Conservation (phyloP, 2,329 filamentous ascomycete genomes). For the Cytospora leucostoma region DNA sequence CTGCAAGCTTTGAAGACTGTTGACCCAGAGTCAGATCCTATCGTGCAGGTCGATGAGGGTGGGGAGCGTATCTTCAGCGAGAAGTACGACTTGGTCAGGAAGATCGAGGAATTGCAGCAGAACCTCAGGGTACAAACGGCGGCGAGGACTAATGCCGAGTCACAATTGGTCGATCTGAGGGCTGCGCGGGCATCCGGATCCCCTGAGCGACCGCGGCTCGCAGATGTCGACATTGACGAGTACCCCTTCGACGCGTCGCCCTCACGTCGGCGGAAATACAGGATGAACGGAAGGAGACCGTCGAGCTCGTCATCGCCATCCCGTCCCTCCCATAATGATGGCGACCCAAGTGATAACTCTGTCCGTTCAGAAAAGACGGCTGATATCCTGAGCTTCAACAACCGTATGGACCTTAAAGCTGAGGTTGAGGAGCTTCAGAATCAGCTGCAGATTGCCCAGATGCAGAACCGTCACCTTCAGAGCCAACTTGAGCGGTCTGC, state of each 20-base stretch:
- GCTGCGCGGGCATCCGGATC: constrained; percentile 73
- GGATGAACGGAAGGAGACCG: constrained; percentile 57
- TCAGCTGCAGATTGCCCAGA: constrained; percentile 88
- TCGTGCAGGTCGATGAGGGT: constrained; percentile 58
- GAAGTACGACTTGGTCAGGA: constrained; percentile 82
- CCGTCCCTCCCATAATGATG: constrained; percentile 64
- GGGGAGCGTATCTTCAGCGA: constrained; percentile 69
- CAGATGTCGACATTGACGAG: constrained; percentile 86
- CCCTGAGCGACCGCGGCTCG: constrained; percentile 72
- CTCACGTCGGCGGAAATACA: constrained; percentile 59
- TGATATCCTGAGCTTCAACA: constrained; percentile 82
- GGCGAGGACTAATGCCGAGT: constrained; percentile 78
- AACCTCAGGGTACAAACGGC: constrained; percentile 82
- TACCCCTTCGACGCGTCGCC: constrained; percentile 74
- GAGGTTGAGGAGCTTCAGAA: constrained; percentile 93
- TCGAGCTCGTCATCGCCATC: constrained; percentile 79
- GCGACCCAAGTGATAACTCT: constrained; percentile 62
- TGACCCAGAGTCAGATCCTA: constrained; percentile 70
- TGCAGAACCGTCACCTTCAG: constrained; percentile 92
- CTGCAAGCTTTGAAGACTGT: constrained; percentile 83
- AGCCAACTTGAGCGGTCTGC: constrained; percentile 76
- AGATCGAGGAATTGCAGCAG: constrained; percentile 86
- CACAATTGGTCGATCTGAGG: constrained; percentile 76
- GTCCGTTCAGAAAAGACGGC: constrained; percentile 81
- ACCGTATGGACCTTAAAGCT: constrained; percentile 84